Conservation (phyloP, 371 early-diverging fungal genomes). For the Syncephalastrum sp. region DNA sequence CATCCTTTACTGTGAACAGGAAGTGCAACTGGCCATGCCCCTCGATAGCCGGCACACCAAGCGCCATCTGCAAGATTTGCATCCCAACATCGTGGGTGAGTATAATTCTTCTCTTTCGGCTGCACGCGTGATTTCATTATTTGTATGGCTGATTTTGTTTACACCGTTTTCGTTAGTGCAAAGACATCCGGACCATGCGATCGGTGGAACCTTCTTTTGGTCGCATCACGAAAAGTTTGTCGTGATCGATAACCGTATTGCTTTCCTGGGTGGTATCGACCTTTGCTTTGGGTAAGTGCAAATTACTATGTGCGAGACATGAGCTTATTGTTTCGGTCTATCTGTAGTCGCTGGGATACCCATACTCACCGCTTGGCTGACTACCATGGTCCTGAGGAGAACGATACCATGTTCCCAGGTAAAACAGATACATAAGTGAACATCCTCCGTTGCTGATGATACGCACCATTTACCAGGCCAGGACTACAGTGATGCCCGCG, state of each 20-base stretch:
- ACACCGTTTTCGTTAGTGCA: constrained; percentile 37
- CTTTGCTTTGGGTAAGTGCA: constrained; percentile 65
- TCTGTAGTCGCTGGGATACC: constrained; percentile 77
- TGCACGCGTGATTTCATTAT: constrained; percentile 17
- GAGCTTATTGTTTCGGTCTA: too few species aligned
- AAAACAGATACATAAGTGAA: not conserved
- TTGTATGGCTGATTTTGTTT: not conserved
- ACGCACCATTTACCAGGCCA: constrained; percentile 48
- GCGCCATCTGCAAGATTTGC: constrained; percentile 66
- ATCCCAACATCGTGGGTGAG: constrained; percentile 72
- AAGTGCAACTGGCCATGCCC: constrained; percentile 77
- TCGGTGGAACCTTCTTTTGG: constrained; percentile 71
- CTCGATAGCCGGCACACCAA: constrained; percentile 83
- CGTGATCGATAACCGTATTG: constrained; percentile 70
- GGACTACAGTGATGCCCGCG: constrained; percentile 90
- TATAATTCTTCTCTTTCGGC: not conserved
- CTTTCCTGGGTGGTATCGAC: constrained; percentile 83
- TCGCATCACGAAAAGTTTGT: constrained; percentile 84
- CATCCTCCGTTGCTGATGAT: not conserved
- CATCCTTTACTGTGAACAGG: constrained; percentile 36
- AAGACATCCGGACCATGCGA: constrained; percentile 71
- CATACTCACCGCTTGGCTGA: constrained; percentile 54
- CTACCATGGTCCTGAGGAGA: constrained; percentile 26
- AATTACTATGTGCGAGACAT: not conserved
- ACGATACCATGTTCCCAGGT: constrained; percentile 40